Evolutionary conservation across 331 rosid genomes (phyloP).

Genomic region (Saraca asoca): DNA sequence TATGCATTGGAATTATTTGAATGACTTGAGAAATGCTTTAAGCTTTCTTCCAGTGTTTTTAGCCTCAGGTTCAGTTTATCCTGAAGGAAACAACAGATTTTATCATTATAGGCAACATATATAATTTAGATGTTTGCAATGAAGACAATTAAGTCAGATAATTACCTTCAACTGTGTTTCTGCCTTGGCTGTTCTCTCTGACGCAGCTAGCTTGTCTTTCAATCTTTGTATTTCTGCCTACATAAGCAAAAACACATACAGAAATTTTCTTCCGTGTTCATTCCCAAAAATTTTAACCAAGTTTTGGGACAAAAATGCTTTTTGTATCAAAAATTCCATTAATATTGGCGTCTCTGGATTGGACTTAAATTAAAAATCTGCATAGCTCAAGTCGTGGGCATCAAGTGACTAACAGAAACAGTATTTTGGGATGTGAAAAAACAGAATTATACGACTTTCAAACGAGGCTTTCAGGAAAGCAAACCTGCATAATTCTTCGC

Average conservation of each 20-base stretch:
- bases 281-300: slow-evolving; percentile 4
- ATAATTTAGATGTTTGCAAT: slow-evolving; percentile 1
- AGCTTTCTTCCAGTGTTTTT: slow-evolving; percentile 83
- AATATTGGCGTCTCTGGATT: slow-evolving; percentile 17
- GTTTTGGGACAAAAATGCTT: slow-evolving; percentile 4
- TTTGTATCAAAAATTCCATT: slow-evolving; percentile 3
- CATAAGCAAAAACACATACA: too few relatives aligned
- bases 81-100: slow-evolving; percentile 43
- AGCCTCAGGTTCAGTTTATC: slow-evolving; percentile 86
- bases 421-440: slow-evolving; percentile 14
- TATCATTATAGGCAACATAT: background rate
- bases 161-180: slow-evolving; percentile 89
- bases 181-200: slow-evolving; percentile 93
- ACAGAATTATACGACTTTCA: background rate
- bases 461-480: slow-evolving; percentile 6
- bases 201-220: slow-evolving; percentile 75
- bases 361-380: background rate
- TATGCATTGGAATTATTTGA: slow-evolving; percentile 43
- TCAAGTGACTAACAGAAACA: background rate
- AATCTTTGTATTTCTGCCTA: slow-evolving; percentile 89
- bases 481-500: slow-evolving; percentile 83
- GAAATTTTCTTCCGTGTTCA: background rate
- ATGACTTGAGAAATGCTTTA: slow-evolving; percentile 54
- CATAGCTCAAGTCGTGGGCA: too few relatives aligned
- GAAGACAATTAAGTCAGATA: slow-evolving; percentile 7